phyloP scores from a whole-genome alignment of 2,329 filamentous ascomycete genomes.

The Fusarium sp. region DNA sequence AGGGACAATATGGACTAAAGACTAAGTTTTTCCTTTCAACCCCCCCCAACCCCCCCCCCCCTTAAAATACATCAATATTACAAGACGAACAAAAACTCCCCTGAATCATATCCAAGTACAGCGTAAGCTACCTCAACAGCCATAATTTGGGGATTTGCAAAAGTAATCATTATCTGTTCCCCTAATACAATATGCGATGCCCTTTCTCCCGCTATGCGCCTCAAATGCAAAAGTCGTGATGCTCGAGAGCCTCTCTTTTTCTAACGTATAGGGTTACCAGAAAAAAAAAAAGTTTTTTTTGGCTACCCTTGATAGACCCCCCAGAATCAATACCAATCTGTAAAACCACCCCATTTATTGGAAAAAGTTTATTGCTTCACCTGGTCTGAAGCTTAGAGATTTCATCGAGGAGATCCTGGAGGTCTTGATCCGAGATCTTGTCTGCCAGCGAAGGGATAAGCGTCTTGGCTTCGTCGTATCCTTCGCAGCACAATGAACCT shows the following conservation, averaged over 20 bases:
- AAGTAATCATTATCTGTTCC: constrained; percentile 21
- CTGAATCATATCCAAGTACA: constrained; percentile 29
- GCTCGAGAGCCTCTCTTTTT: constrained; percentile 2
- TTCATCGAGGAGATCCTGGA: constrained; percentile 89
- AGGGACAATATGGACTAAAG: no score
- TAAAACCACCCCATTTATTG: constrained; percentile 9
- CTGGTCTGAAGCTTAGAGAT: constrained; percentile 77
- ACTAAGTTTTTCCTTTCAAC: no score
- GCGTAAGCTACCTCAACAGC: constrained; percentile 19
- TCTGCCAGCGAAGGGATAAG: constrained; percentile 88
- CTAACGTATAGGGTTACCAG: not conserved
- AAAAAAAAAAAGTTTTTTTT: constrained; percentile 2
- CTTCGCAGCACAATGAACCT: constrained; percentile 93
- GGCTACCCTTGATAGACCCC: constrained; percentile 20
- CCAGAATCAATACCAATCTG: constrained; percentile 19
- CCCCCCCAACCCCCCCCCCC: no score
- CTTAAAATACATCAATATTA: constrained; percentile 37
- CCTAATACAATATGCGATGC: constrained; percentile 29
- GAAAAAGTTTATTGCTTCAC: constrained; percentile 32
- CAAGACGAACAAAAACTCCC: constrained; percentile 23
- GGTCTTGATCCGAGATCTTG: constrained; percentile 89
- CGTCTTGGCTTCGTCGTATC: constrained; percentile 94
- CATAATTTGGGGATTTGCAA: constrained; percentile 21
- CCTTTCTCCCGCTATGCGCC: constrained; percentile 44
- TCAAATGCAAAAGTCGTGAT: constrained; percentile 39